phyloP scores from a whole-genome alignment of 192 early-diverging fungal species.

The Coemansia sp. region DNA sequence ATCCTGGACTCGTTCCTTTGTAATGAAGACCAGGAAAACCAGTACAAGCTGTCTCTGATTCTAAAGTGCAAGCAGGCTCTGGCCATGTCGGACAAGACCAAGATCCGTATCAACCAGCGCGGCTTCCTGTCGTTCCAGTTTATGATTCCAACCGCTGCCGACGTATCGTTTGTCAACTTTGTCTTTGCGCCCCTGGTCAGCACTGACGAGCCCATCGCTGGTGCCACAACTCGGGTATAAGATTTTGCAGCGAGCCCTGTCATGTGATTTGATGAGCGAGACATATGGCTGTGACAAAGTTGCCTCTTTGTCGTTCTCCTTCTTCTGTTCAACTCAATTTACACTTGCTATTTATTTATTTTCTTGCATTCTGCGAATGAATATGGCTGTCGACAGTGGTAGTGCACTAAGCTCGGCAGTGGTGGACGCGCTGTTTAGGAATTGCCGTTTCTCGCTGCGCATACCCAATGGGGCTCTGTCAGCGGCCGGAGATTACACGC shows the following conservation, averaged over 20 bases:
- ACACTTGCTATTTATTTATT: background rate
- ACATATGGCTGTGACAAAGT: background rate
- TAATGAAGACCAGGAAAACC: conserved; percentile 43
- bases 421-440: conserved; percentile 39
- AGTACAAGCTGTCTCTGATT: conserved; percentile 50
- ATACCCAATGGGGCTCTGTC: conserved; percentile 20
- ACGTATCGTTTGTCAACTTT: conserved; percentile 52
- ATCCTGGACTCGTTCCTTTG: conserved; percentile 58
- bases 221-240: background rate
- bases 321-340: background rate
- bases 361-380: background rate
- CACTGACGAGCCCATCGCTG: conserved; percentile 18
- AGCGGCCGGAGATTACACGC: background rate
- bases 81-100: conserved; percentile 56
- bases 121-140: conserved; percentile 60
- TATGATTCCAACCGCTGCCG: conserved; percentile 52
- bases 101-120: conserved; percentile 53
- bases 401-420: conserved; percentile 1
- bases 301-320: background rate
- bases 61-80: conserved; percentile 53
- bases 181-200: conserved; percentile 39
- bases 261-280: background rate
- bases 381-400: background rate
- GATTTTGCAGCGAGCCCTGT: background rate
- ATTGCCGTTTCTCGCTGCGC: conserved; percentile 30